Percentiles rank a stretch among this genome's conserved stretches.
Conservation (phyloP, 306 rosid species). For the Astragalus membranaceus region DNA sequence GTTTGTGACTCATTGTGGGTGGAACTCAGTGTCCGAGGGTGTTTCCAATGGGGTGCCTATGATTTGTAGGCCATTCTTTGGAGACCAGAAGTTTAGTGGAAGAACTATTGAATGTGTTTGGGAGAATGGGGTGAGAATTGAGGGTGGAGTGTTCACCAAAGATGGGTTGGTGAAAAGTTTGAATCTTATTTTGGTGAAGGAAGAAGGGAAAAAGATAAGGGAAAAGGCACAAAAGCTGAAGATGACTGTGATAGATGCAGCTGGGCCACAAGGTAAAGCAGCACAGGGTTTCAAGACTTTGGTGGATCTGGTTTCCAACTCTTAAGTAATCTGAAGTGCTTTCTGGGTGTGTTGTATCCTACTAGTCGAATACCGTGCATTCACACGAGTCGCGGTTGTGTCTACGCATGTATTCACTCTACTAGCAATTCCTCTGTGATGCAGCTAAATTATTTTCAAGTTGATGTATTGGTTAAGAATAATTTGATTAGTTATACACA, state of each 20-base stretch:
- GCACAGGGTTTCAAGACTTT: constrained; percentile 10
- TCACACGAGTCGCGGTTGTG: no score
- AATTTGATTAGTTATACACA: no score
- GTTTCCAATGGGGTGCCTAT: constrained; percentile 44
- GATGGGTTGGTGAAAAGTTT: constrained; percentile 33
- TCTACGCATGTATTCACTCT: no score
- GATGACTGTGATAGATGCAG: constrained; percentile 15
- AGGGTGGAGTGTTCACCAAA: constrained; percentile 39
- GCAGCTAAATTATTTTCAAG: no score
- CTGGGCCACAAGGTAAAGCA: constrained; percentile 23
- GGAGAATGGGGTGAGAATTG: constrained; percentile 38
- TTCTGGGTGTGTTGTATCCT: no score
- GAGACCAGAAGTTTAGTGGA: constrained; percentile 33
- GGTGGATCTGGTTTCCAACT: constrained; percentile 18
- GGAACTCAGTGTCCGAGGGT: constrained; percentile 44
- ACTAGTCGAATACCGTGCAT: no score
- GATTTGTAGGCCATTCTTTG: constrained; percentile 44
- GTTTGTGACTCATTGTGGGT: constrained; percentile 45
- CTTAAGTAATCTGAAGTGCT: not conserved
- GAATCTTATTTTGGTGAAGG: constrained; percentile 21
- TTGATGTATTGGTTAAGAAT: no score
- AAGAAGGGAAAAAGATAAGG: constrained; percentile 35
- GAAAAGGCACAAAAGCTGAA: constrained; percentile 15
- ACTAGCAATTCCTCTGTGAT: no score
- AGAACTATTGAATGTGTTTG: constrained; percentile 35